phyloP scores from a whole-genome alignment of 805 yeast species.

The Yamadazyma sp. region DNA sequence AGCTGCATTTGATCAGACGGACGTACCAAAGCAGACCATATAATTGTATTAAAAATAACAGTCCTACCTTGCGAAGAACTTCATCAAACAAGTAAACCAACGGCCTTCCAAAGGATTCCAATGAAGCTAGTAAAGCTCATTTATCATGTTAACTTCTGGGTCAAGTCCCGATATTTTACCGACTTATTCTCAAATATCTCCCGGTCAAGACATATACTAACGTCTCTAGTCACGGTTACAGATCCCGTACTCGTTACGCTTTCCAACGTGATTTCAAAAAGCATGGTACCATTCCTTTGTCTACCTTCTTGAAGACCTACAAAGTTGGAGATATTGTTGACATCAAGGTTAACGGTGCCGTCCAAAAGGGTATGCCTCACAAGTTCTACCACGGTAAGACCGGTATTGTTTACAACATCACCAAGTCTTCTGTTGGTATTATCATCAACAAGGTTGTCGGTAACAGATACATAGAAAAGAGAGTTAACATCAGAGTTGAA shows the following conservation, averaged over 20 bases:
- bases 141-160: too few relatives aligned
- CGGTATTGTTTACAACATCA: constrained; percentile 98
- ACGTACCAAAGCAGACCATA: too few relatives aligned
- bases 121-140: too few relatives aligned
- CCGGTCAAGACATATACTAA: constrained; percentile 2
- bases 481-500: constrained; percentile 97
- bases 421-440: constrained; percentile 98
- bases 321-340: constrained; percentile 99
- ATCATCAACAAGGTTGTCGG: constrained; percentile 98
- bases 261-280: constrained; percentile 99
- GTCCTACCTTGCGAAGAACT: too few relatives aligned
- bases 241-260: constrained; percentile 99
- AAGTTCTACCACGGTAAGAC: constrained; percentile 99
- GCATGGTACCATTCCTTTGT: constrained; percentile 92
- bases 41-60: too few relatives aligned
- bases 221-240: constrained; percentile 76
- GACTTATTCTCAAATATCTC: neutral
- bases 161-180: too few relatives aligned
- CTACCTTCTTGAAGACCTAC: constrained; percentile 97
- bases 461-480: constrained; percentile 98
- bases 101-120: too few relatives aligned
- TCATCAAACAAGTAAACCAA: too few relatives aligned
- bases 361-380: constrained; percentile 99
- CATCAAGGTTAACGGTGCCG: constrained; percentile 98
- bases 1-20: too few relatives aligned